Evolutionary conservation across 805 yeast genomes (phyloP), one percentile per base, ranked within the genome.

Genomic region (Debaryomyces tyrocola): DNA sequence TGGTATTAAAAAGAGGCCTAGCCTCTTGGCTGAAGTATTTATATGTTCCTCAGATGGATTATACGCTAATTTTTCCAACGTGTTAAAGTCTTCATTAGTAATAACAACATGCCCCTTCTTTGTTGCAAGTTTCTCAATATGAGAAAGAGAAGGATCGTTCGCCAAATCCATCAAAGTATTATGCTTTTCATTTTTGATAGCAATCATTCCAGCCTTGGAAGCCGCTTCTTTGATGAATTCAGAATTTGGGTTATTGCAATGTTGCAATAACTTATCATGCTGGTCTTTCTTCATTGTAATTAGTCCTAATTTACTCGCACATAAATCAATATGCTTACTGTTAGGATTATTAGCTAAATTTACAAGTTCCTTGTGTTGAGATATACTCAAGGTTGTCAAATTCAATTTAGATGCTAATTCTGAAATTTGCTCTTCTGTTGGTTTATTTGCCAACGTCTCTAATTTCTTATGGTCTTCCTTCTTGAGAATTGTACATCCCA

Each of bases 121-220:
- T 7, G 46, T 41, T 11, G 62, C 60, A 29, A 48, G 50, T 7
- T 39, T 28, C 5, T 48, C 21, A 12, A 58, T 35, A 9, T 53
- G 51, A 12, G 59, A 57, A 6, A 57, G 27, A 0, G 62, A 35
- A 17, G 77, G 77, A 8, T 63, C 63, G 45, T 62, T 49, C 0
- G 73, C 74, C 10, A 57, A 50, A 28, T 54, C 51, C 12, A 36
- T 38, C 44, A 63, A 47, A 4, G 14, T 45, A 9, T 43, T 41
- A 28, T 52, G 41, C 12, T 49, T 55, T 9, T 20, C 45, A 28
- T 40, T 40, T 8, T 50, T 31, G 4, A 60, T 20, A n/a, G 55
- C 49, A 6, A 44, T 47, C 34, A 47, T 48, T n/a, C 44, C 44
- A 15, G 39, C 40, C 21, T 9, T 36, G 36, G 31, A 14, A 2